Conservation (phyloP, 768 basidiomycete genomes). For the Lentinula detonsa region DNA sequence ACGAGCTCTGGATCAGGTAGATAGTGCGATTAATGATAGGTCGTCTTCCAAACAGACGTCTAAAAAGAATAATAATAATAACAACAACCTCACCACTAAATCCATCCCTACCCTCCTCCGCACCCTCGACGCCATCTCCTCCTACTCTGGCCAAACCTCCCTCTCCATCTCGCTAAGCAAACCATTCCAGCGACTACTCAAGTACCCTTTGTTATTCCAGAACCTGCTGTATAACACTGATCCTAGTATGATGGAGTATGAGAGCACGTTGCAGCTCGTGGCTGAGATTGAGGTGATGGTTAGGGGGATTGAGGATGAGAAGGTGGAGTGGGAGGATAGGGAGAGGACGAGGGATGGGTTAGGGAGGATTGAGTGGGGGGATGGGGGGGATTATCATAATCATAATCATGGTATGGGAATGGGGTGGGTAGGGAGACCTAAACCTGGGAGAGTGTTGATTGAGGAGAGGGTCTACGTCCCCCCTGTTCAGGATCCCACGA, state of each 20-base stretch:
- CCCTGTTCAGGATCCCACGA: conserved; percentile 25
- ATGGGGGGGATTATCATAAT: conserved; percentile 39
- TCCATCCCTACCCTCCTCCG: conserved; percentile 22
- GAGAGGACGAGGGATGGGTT: conserved; percentile 21
- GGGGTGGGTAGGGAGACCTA: conserved; percentile 73
- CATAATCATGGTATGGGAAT: not conserved
- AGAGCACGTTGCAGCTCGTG: conserved; percentile 93
- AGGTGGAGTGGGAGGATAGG: conserved; percentile 2
- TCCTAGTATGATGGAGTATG: conserved; percentile 95
- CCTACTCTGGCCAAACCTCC: not conserved
- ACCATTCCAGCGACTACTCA: conserved; percentile 93
- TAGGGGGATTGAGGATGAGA: conserved; percentile 54
- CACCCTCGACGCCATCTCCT: conserved; percentile 24
- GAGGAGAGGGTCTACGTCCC: conserved; percentile 62
- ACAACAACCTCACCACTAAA: conserved; percentile 32
- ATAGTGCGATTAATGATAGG: conserved; percentile 62
- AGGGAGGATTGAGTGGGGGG: conserved; percentile 94
- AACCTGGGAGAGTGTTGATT: conserved; percentile 81
- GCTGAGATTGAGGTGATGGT: conserved; percentile 96
- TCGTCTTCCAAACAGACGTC: not conserved
- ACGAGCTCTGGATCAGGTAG: conserved; percentile 81
- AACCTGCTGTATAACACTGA: conserved; percentile 96
- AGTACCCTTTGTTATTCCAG: conserved; percentile 96
- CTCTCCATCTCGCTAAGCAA: conserved; percentile 85
- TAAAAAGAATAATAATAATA: not conserved